These are phyloP conservation scores for Hyaloscypha bicolor DNA, from an alignment of 495 filamentous ascomycete species.

Conservation along the genomic window DNA sequence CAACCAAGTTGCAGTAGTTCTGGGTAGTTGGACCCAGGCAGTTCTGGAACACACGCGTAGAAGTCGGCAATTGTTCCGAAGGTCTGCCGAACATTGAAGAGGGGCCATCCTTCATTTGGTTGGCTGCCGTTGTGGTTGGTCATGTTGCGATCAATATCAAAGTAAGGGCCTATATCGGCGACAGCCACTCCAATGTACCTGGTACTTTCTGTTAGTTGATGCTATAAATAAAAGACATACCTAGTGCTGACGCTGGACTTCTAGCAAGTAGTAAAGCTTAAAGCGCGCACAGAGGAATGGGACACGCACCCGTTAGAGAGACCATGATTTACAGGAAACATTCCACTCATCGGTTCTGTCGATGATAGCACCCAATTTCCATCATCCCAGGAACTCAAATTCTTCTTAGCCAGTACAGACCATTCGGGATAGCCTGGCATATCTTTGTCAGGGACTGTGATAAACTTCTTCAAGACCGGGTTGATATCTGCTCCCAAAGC, in stretches of 20 bases:
- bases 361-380: constrained; percentile 61
- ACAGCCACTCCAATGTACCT: constrained; percentile 48
- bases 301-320: no score
- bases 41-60: constrained; percentile 60
- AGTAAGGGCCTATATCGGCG: constrained; percentile 66
- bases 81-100: constrained; percentile 64
- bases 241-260: no score
- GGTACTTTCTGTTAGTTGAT: not conserved
- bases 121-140: constrained; percentile 32
- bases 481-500: constrained; percentile 7
- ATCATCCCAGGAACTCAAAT: constrained; percentile 55
- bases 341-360: constrained; percentile 55
- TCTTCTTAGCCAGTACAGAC: not conserved
- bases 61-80: constrained; percentile 76
- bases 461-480: constrained; percentile 12
- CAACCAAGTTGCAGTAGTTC: constrained; percentile 69
- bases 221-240: no score
- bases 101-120: constrained; percentile 71
- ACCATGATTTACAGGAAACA: constrained; percentile 55
- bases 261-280: no score
- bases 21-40: constrained; percentile 64
- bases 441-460: constrained; percentile 2
- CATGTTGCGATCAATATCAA: constrained; percentile 54
- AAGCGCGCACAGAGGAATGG: no score
- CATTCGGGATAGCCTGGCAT: constrained; percentile 12